Evolutionary conservation across 2,329 filamentous ascomycete species (phyloP).

Genomic region (Penicillium sp.): DNA sequence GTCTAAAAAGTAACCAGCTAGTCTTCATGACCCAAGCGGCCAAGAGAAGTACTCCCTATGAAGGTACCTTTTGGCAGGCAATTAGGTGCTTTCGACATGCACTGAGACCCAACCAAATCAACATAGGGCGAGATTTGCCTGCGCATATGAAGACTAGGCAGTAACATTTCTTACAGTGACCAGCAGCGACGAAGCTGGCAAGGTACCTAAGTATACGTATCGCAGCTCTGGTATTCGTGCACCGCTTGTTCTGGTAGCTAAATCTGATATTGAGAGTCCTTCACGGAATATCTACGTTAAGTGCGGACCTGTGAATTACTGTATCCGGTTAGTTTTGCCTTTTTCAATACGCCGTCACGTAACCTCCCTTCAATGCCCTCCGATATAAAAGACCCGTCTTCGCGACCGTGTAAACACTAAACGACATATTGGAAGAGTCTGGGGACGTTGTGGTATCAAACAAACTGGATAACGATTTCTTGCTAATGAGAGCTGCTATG

Average conservation of each 20-base stretch:
- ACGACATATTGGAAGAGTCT: too few relatives aligned
- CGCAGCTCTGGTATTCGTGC: background rate
- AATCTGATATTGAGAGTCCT: too few relatives aligned
- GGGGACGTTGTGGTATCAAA: too few relatives aligned
- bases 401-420: too few relatives aligned
- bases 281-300: too few relatives aligned
- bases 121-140: background rate
- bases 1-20: background rate
- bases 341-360: too few relatives aligned
- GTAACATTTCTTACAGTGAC: background rate
- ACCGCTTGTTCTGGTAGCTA: background rate
- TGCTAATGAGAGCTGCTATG: too few relatives aligned
- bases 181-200: background rate
- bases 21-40: background rate
- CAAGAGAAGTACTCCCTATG: background rate
- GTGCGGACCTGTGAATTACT: too few relatives aligned
- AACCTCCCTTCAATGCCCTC: too few relatives aligned
- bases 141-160: background rate
- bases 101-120: conserved; percentile 5
- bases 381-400: too few relatives aligned
- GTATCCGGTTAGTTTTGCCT: too few relatives aligned
- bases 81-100: conserved; percentile 4
- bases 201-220: background rate
- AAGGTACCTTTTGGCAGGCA: background rate
- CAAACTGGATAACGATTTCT: too few relatives aligned